These are phyloP conservation scores for Podaxis sp. DNA, from an alignment of 768 basidiomycete species.

Conservation along the genomic window DNA sequence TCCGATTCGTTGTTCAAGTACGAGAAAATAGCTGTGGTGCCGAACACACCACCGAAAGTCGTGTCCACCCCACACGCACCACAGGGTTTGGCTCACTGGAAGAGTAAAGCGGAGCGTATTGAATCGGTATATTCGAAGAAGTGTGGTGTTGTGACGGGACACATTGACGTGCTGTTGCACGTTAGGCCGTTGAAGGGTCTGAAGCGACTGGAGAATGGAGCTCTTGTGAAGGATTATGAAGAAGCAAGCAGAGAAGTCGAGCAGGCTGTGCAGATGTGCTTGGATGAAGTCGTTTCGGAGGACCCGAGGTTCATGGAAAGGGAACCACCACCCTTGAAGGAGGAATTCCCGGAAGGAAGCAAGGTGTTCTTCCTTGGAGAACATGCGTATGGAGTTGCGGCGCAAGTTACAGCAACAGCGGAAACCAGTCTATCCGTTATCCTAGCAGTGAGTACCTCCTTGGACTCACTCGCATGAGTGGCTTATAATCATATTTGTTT, in stretches of 20 bases:
- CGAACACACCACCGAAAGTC: slow-evolving; percentile 51
- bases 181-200: slow-evolving; percentile 94
- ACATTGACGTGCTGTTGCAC: slow-evolving; percentile 79
- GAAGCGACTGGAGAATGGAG: slow-evolving; percentile 84
- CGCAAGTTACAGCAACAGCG: slow-evolving; percentile 77
- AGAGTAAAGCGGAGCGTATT: slow-evolving; percentile 75
- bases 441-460: slow-evolving; percentile 64
- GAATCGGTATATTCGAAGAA: slow-evolving; percentile 88
- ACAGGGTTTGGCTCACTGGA: slow-evolving; percentile 74
- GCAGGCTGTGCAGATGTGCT: slow-evolving; percentile 84
- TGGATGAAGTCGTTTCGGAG: slow-evolving; percentile 79
- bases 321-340: slow-evolving; percentile 74
- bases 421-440: slow-evolving; percentile 75
- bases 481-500: background rate
- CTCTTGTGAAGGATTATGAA: slow-evolving; percentile 95
- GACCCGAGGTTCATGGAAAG: slow-evolving; percentile 87
- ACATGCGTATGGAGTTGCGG: slow-evolving; percentile 94
- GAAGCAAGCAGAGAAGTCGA: slow-evolving; percentile 77
- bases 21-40: slow-evolving; percentile 62
- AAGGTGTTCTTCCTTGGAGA: slow-evolving; percentile 96
- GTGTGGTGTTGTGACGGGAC: slow-evolving; percentile 81
- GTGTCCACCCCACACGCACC: slow-evolving; percentile 73
- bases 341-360: slow-evolving; percentile 88
- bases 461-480: background rate
- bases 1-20: slow-evolving; percentile 89